Conservation (phyloP, 805 yeast genomes). For the Nakazawaea ambrosiae region DNA sequence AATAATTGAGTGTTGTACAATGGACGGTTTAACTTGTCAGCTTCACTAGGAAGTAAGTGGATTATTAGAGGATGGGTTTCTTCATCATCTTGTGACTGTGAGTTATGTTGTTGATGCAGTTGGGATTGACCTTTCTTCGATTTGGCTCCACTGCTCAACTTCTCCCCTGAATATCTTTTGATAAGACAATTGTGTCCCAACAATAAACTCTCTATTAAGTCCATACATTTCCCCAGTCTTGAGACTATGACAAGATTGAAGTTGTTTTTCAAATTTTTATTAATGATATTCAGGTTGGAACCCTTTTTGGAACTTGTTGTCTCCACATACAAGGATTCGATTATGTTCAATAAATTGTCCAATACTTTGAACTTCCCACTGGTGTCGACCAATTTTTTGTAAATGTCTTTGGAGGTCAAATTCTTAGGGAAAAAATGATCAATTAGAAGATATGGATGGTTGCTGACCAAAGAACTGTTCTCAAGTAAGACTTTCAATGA, state of each 20-base stretch:
- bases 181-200: conserved; percentile 53
- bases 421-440: conserved; percentile 83
- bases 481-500: conserved; percentile 68
- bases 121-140: conserved; percentile 23
- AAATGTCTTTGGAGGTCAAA: conserved; percentile 62
- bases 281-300: conserved; percentile 11
- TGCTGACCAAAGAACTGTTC: conserved; percentile 73
- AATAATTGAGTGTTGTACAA: conserved; percentile 5
- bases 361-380: conserved; percentile 80
- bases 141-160: conserved; percentile 22
- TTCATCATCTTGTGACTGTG: conserved; percentile 12
- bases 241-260: conserved; percentile 66
- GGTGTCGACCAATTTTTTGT: conserved; percentile 63
- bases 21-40: conserved; percentile 16
- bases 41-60: conserved; percentile 37
- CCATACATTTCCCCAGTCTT: conserved; percentile 61
- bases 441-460: conserved; percentile 84
- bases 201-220: conserved; percentile 64
- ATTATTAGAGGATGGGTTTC: conserved; percentile 17
- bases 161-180: conserved; percentile 55
- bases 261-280: conserved; percentile 13
- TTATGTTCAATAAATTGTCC: conserved; percentile 51
- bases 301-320: conserved; percentile 14
- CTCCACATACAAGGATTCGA: conserved; percentile 30
- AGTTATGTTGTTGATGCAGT: conserved; percentile 14